Evolutionary conservation across 345 rosid species (phyloP), one percentile per base, ranked within the genome.

Genomic region (Eucalyptus rudis): DNA sequence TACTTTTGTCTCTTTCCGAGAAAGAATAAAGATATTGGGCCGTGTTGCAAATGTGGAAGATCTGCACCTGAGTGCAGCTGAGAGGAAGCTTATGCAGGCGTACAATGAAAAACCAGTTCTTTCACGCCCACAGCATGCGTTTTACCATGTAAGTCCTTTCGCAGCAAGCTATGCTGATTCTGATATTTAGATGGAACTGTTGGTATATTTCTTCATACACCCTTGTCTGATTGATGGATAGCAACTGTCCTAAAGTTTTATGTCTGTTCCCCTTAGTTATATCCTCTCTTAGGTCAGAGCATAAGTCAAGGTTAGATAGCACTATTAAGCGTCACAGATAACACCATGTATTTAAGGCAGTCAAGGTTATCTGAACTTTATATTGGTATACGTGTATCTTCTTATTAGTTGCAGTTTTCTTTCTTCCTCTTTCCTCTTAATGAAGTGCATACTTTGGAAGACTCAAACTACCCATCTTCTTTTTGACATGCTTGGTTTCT

Each of bases 41-140:
- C 98, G 99, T 51, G 96, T 98, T 90, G 98, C 91, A 86, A 98
- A 98, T 86, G 95, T 97, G 51, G 98, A 98, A 89, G 99, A 95
- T 91, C 99, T 98, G 86, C 97, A 96, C 90, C 88, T 98, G 90
- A 95, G 96, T 93, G 94, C 95, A 36, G 93, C 99, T 8, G 99
- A 98, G 95, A 98, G 94, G 92, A 98, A 97, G 90, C 96, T 98
- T 64, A 94, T 98, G 99, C 97, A 96, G 90, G 97, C 99, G 64
- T 98, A 97, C 93, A 98, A 98, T 87, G 99, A 98, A 89, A 98
- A 98, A 89, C 99, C 99, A 25, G 98, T 98, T 89, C 99, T 98
- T 87, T 95, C 99, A 8, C 99, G 99, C 47, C 99, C 99, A 7
- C 99, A 98, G 86, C 99, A 98, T 86, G 96, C 94, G 44, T 98